phyloP scores from a whole-genome alignment of 1,284 basidiomycete genomes.

The Lignosus rhinocerotis region DNA sequence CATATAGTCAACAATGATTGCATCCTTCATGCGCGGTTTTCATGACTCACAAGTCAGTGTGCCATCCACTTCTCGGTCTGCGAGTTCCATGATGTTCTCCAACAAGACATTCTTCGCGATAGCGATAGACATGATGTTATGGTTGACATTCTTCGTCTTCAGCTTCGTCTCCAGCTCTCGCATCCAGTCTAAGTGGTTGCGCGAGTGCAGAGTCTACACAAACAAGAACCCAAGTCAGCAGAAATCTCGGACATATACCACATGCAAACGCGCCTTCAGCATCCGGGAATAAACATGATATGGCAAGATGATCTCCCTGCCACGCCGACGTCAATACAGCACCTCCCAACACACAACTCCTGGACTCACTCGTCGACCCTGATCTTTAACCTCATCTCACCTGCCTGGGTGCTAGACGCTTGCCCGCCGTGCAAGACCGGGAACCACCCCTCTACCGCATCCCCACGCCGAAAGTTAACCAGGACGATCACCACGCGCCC shows the following conservation, averaged over 20 bases:
- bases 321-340: conserved; percentile 3
- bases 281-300: conserved; percentile 55
- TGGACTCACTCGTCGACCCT: conserved; percentile 72
- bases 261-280: conserved; percentile 42
- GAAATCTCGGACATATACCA: neutral
- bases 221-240: neutral
- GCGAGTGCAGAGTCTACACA: conserved; percentile 56
- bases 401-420: conserved; percentile 58
- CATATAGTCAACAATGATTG: neutral
- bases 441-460: conserved; percentile 80
- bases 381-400: conserved; percentile 73
- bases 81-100: conserved; percentile 66
- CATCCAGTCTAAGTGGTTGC: conserved; percentile 76
- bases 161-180: conserved; percentile 66
- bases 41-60: conserved; percentile 37
- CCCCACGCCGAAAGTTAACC: conserved; percentile 69
- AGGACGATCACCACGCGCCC: conserved; percentile 69
- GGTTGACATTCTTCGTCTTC: conserved; percentile 59
- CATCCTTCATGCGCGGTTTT: neutral
- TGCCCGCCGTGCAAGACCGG: conserved; percentile 59
- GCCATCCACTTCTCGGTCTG: conserved; percentile 66
- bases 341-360: neutral
- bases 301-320: conserved; percentile 75
- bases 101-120: conserved; percentile 62
- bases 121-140: conserved; percentile 67